Percentiles rank a stretch among this genome's conserved stretches.
Evolutionary conservation across 257 asterid genomes (phyloP).

Genomic region (Solanum rostratum): DNA sequence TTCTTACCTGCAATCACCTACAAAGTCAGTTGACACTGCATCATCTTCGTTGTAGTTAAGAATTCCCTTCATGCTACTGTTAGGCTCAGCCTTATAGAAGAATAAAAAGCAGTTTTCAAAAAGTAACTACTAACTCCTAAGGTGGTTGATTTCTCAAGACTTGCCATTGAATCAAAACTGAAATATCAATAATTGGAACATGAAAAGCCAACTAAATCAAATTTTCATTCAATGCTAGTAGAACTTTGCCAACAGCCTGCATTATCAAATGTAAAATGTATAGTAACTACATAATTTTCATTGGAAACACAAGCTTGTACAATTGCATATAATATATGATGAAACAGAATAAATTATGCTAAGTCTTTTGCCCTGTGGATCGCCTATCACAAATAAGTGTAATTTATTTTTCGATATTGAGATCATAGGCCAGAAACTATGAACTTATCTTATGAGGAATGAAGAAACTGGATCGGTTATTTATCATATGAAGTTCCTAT

Average conservation of each 20-base stretch:
- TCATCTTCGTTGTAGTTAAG: conserved; percentile 57
- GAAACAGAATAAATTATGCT: neutral
- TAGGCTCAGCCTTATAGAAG: conserved; percentile 29
- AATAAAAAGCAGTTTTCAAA: neutral
- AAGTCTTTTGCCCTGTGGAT: neutral
- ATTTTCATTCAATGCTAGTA: conserved; percentile 47
- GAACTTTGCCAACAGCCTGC: conserved; percentile 53
- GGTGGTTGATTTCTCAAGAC: conserved; percentile 39
- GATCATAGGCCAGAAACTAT: too few relatives aligned
- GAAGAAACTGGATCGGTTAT: too few relatives aligned
- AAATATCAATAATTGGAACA: conserved; percentile 47
- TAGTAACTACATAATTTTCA: neutral
- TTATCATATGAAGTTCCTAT: too few relatives aligned
- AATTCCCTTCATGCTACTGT: conserved; percentile 42
- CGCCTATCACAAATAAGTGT: too few relatives aligned
- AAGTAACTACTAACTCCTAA: neutral
- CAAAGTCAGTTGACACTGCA: conserved; percentile 44
- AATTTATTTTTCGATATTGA: too few relatives aligned
- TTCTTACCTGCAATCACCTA: conserved; percentile 41
- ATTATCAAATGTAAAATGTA: neutral
- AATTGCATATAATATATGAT: neutral
- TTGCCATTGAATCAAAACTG: conserved; percentile 39
- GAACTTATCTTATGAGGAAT: too few relatives aligned
- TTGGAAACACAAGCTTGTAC: neutral
- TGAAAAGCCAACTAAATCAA: conserved; percentile 58